Percentiles rank a stretch among this genome's conserved stretches.
Evolutionary conservation across 1,139 yeast genomes (phyloP).

Genomic region (Debaryomyces fabryi): DNA sequence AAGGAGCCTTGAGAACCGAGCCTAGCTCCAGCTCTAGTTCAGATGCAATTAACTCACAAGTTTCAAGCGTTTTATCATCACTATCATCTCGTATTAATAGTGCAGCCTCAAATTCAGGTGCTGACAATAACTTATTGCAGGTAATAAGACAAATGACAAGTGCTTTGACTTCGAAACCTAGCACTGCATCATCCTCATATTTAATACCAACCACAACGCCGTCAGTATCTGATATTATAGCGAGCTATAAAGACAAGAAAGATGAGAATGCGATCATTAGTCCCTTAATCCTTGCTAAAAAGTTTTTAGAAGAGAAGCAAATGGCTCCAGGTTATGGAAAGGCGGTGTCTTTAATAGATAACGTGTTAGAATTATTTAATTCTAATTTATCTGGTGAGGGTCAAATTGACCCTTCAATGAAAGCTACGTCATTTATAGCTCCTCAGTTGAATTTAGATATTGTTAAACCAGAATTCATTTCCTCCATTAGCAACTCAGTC

Average conservation of each 20-base stretch:
- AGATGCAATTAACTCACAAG: slow-evolving; percentile 28
- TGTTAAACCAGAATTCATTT: slow-evolving; percentile 23
- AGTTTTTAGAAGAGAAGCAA: slow-evolving; percentile 27
- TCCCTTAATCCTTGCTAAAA: slow-evolving; percentile 43
- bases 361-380: slow-evolving; percentile 27
- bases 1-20: slow-evolving; percentile 26
- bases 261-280: slow-evolving; percentile 31
- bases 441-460: background rate
- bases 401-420: slow-evolving; percentile 3
- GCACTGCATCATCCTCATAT: slow-evolving; percentile 17
- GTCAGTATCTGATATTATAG: slow-evolving; percentile 25
- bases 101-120: slow-evolving; percentile 15
- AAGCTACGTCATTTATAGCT: background rate
- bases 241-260: slow-evolving; percentile 28
- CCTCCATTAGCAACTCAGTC: slow-evolving; percentile 34
- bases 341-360: slow-evolving; percentile 30
- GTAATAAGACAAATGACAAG: slow-evolving; percentile 45
- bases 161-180: slow-evolving; percentile 30
- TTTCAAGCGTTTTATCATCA: slow-evolving; percentile 33
- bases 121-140: slow-evolving; percentile 33
- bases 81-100: slow-evolving; percentile 23
- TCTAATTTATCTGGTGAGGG: slow-evolving; percentile 5
- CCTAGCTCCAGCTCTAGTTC: slow-evolving; percentile 16
- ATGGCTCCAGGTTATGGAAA: slow-evolving; percentile 16
- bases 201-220: slow-evolving; percentile 19